phyloP scores from a whole-genome alignment of 192 early-diverging fungal genomes.

The Backusella sp. region DNA sequence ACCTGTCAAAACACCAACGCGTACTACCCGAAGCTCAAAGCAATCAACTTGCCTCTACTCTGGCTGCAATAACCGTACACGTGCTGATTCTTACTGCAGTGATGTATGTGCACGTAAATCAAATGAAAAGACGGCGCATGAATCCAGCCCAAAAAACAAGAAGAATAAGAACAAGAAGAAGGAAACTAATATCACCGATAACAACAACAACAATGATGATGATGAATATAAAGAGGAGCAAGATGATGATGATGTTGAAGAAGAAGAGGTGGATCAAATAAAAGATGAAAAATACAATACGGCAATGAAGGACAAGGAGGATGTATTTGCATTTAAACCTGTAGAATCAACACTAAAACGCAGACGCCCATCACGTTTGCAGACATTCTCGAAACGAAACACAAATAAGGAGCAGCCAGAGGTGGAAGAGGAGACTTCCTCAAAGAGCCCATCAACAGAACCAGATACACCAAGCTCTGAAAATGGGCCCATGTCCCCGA shows the following conservation, averaged over 20 bases:
- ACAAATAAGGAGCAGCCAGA: not conserved
- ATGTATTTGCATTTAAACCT: not conserved
- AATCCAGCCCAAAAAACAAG: not conserved
- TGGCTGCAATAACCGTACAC: conserved; percentile 24
- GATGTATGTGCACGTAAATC: conserved; percentile 20
- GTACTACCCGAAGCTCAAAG: conserved; percentile 5
- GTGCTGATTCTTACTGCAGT: conserved; percentile 27
- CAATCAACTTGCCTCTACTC: conserved; percentile 16
- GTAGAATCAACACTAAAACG: not conserved
- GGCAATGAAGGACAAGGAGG: not conserved
- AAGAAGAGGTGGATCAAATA: not conserved
- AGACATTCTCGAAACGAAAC: not conserved
- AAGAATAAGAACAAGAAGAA: not conserved
- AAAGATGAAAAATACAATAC: not conserved
- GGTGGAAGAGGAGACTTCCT: not conserved
- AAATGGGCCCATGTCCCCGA: conserved; percentile 15
- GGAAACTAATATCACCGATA: not conserved
- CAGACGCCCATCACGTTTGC: not conserved
- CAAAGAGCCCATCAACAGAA: not conserved
- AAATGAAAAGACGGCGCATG: not conserved
- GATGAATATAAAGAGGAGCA: not conserved
- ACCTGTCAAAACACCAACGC: not conserved
- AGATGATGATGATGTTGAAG: not conserved
- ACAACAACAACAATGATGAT: not conserved
- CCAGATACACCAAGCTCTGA: conserved; percentile 5